These are phyloP conservation scores for Gossypium davidsonii DNA, from an alignment of 441 rosid species.

Conservation along the genomic window DNA sequence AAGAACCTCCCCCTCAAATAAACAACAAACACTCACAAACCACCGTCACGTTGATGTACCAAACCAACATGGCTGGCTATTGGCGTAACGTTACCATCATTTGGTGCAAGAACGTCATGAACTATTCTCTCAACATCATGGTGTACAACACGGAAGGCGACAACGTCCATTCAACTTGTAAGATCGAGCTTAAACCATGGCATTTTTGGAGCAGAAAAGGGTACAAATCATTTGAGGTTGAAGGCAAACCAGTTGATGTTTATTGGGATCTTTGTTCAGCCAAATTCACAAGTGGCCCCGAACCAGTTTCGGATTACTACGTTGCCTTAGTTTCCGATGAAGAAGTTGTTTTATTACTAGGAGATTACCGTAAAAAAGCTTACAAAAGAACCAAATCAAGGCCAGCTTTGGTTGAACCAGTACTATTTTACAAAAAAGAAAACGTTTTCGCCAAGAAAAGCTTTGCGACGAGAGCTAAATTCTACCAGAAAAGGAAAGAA, in stretches of 20 bases:
- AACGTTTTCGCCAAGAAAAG: slow-evolving; percentile 56
- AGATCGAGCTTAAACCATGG: slow-evolving; percentile 75
- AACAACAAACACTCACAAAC: slow-evolving; percentile 40
- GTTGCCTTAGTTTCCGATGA: slow-evolving; percentile 56
- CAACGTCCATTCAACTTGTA: slow-evolving; percentile 43
- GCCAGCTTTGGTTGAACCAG: slow-evolving; percentile 47
- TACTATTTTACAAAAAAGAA: slow-evolving; percentile 53
- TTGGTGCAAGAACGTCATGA: slow-evolving; percentile 53
- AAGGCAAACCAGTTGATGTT: slow-evolving; percentile 43
- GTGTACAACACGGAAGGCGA: slow-evolving; percentile 42
- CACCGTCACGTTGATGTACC: slow-evolving; percentile 44
- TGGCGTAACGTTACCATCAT: slow-evolving; percentile 36
- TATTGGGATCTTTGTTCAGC: slow-evolving; percentile 72
- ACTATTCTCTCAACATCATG: slow-evolving; percentile 44
- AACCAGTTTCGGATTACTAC: slow-evolving; percentile 50
- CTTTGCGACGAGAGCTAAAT: slow-evolving; percentile 47
- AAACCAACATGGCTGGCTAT: slow-evolving; percentile 34
- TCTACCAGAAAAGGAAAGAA: slow-evolving; percentile 44
- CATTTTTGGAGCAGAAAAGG: slow-evolving; percentile 72
- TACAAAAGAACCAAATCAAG: slow-evolving; percentile 60
- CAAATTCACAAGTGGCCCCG: slow-evolving; percentile 46
- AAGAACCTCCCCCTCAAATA: slow-evolving; percentile 27
- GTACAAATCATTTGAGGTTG: slow-evolving; percentile 46
- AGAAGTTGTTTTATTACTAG: slow-evolving; percentile 54
- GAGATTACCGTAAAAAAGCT: slow-evolving; percentile 63